phyloP scores from a whole-genome alignment of 331 rosid species.

The Rhamnella rubrinervis region DNA sequence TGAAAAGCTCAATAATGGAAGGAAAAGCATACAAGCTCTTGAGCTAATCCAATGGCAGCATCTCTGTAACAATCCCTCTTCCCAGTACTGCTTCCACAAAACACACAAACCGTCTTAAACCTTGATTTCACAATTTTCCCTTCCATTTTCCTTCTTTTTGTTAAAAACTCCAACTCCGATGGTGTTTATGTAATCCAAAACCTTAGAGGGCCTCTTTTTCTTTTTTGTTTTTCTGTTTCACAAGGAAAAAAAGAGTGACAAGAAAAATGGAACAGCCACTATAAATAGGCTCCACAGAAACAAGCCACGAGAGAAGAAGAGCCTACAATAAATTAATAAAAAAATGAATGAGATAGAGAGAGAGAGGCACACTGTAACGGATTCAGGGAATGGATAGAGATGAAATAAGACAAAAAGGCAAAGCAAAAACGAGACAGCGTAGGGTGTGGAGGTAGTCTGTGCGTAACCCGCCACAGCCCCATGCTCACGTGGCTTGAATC shows the following conservation, averaged over 20 bases:
- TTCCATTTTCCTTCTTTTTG: conserved; percentile 27
- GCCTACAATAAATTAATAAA: background rate
- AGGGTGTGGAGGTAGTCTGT: background rate
- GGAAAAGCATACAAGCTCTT: conserved; percentile 39
- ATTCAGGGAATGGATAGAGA: conserved; percentile 15
- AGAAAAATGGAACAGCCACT: conserved; percentile 1
- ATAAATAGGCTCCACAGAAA: conserved; percentile 25
- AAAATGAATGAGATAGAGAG: background rate
- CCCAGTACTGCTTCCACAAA: conserved; percentile 57
- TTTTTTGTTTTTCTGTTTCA: background rate
- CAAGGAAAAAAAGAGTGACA: background rate
- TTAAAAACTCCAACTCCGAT: background rate
- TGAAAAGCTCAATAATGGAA: background rate
- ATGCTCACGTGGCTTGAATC: conserved; percentile 8
- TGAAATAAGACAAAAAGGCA: conserved; percentile 31
- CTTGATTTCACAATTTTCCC: conserved; percentile 28
- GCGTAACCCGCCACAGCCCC: background rate
- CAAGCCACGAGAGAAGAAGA: background rate
- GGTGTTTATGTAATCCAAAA: background rate
- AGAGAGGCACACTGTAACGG: background rate
- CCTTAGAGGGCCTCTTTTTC: background rate
- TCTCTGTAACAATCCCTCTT: conserved; percentile 44
- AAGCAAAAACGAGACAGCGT: conserved; percentile 11
- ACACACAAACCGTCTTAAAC: conserved; percentile 48
- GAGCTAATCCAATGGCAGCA: conserved; percentile 53